Evolutionary conservation across 2,329 filamentous ascomycete species (phyloP).

Genomic region (Colletotrichum sp.): DNA sequence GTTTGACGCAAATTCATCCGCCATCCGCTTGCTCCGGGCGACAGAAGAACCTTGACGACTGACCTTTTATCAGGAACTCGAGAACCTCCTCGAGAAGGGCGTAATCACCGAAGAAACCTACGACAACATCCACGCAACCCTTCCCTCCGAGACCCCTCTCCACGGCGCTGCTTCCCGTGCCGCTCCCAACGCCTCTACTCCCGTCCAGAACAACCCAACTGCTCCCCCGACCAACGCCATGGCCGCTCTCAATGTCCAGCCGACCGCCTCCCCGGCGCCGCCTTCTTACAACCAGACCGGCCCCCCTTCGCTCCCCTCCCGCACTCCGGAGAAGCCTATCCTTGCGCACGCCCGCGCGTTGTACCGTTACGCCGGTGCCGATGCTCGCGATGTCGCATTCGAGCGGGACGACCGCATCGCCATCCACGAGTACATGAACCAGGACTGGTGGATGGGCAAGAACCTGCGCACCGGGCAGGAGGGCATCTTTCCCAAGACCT

Average conservation of each 20-base stretch:
- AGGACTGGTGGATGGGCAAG: slow-evolving; percentile 94
- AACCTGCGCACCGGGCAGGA: slow-evolving; percentile 83
- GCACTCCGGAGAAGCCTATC: slow-evolving; percentile 53
- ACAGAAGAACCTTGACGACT: not conserved
- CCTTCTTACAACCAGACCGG: slow-evolving; percentile 58
- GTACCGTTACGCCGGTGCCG: slow-evolving; percentile 81
- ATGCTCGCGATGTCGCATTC: slow-evolving; percentile 82
- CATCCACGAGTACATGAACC: slow-evolving; percentile 92
- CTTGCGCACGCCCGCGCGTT: slow-evolving; percentile 80
- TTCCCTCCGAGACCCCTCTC: slow-evolving; percentile 74
- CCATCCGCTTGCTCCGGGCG: not conserved
- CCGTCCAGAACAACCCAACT: slow-evolving; percentile 31
- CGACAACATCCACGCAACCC: slow-evolving; percentile 73
- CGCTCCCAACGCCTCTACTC: slow-evolving; percentile 32
- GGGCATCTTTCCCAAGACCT: slow-evolving; percentile 94
- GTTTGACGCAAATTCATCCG: not conserved
- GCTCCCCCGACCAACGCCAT: slow-evolving; percentile 42
- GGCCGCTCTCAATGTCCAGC: slow-evolving; percentile 44
- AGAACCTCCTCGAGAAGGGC: slow-evolving; percentile 83
- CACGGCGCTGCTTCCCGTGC: slow-evolving; percentile 51
- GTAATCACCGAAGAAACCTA: slow-evolving; percentile 79
- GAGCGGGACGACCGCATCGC: slow-evolving; percentile 81
- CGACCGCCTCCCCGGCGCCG: slow-evolving; percentile 43
- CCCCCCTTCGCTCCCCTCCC: slow-evolving; percentile 46
- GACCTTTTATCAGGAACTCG: slow-evolving; percentile 75